Percentiles rank a stretch among this genome's conserved stretches.
Conservation (phyloP, 2,329 filamentous ascomycete genomes). For the Exophiala dermatitidis region DNA sequence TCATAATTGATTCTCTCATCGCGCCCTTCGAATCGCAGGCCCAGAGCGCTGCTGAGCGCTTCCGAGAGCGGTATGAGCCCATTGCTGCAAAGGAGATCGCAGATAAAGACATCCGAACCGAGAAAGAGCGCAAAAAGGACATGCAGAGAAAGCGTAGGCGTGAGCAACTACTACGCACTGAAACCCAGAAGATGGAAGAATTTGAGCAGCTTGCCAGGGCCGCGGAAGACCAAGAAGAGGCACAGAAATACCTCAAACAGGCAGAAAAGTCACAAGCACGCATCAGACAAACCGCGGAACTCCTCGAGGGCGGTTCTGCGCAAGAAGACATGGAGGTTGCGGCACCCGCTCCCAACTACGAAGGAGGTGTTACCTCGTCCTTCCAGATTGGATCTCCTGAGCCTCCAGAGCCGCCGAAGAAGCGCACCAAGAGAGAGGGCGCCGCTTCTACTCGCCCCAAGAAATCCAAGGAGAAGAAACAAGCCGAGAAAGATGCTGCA, state of each 20-base stretch:
- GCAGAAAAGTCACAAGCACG: slow-evolving; percentile 89
- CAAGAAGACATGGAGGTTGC: slow-evolving; percentile 67
- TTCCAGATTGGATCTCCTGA: slow-evolving; percentile 62
- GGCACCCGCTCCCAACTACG: slow-evolving; percentile 69
- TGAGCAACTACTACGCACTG: slow-evolving; percentile 88
- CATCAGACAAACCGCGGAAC: slow-evolving; percentile 77
- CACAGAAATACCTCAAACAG: slow-evolving; percentile 70
- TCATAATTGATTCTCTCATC: slow-evolving; percentile 50
- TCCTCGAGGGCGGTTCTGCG: slow-evolving; percentile 67
- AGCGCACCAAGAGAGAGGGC: slow-evolving; percentile 47
- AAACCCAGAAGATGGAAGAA: slow-evolving; percentile 72
- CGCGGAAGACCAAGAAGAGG: slow-evolving; percentile 74
- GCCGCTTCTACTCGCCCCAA: slow-evolving; percentile 58
- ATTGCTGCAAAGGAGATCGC: slow-evolving; percentile 80
- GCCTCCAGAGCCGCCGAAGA: slow-evolving; percentile 44
- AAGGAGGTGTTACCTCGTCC: slow-evolving; percentile 76
- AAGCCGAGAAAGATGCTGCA: slow-evolving; percentile 65
- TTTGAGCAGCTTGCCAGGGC: slow-evolving; percentile 70
- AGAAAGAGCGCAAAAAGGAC: slow-evolving; percentile 99
- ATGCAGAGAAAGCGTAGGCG: slow-evolving; percentile 96
- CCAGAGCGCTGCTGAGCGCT: slow-evolving; percentile 65
- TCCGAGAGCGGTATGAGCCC: slow-evolving; percentile 67
- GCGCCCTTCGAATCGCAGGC: slow-evolving; percentile 61
- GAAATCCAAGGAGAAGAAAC: slow-evolving; percentile 74
- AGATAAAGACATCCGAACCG: slow-evolving; percentile 79